A percentile compares a stretch with the other conserved stretches of the same genome.
phyloP scores from a whole-genome alignment of 805 yeast species.

The Candida tallmaniae region DNA sequence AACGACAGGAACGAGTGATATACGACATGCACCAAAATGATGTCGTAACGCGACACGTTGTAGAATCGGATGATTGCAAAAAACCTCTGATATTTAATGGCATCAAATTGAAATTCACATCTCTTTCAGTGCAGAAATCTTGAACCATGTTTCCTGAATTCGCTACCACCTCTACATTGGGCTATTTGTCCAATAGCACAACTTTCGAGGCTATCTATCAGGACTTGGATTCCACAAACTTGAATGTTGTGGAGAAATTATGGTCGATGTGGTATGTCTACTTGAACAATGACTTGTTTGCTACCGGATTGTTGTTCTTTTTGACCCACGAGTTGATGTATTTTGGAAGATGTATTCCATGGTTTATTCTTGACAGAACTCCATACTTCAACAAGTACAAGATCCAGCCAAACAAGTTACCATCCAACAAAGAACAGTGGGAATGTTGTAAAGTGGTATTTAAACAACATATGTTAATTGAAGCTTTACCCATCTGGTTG shows the following conservation, averaged over 20 bases:
- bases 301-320: constrained; percentile 87
- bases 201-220: constrained; percentile 2
- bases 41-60: too few species aligned
- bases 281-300: constrained; percentile 82
- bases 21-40: too few species aligned
- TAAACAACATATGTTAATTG: constrained; percentile 84
- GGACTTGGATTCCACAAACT: constrained; percentile 7
- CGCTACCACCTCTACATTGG: constrained; percentile 3
- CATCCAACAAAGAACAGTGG: constrained; percentile 83
- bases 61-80: too few species aligned
- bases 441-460: constrained; percentile 84
- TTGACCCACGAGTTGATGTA: constrained; percentile 81
- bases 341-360: constrained; percentile 89
- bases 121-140: too few species aligned
- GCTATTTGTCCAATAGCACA: constrained; percentile 7
- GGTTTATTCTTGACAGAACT: constrained; percentile 82
- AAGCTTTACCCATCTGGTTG: constrained; percentile 94
- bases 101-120: too few species aligned
- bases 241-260: constrained; percentile 47
- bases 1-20: too few species aligned
- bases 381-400: constrained; percentile 84
- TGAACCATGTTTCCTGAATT: background rate
- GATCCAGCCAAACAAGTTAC: constrained; percentile 82
- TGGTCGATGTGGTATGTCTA: constrained; percentile 92
- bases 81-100: too few species aligned